Conservation (phyloP, 2,329 filamentous ascomycete species). For the Diaporthe citriasiana region DNA sequence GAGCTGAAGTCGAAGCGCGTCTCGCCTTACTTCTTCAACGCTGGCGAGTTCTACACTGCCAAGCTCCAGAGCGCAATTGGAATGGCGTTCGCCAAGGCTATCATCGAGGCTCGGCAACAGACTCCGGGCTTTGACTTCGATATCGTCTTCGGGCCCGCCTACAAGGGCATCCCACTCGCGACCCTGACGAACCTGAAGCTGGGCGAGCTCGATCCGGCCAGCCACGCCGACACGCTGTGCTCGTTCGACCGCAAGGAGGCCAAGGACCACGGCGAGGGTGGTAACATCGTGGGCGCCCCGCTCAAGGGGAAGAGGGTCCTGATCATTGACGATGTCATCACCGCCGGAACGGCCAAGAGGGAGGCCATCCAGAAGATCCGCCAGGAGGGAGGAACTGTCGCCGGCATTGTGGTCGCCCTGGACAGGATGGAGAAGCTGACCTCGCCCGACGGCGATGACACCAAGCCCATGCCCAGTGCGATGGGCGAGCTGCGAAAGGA, state of each 20-base stretch:
- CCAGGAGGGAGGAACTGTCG: conserved; percentile 85
- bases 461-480: conserved; percentile 79
- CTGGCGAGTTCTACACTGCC: conserved; percentile 88
- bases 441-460: conserved; percentile 74
- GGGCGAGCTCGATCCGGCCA: conserved; percentile 74
- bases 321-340: conserved; percentile 97
- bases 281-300: conserved; percentile 89
- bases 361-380: conserved; percentile 93
- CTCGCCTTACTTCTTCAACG: conserved; percentile 99
- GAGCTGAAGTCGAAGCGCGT: conserved; percentile 92
- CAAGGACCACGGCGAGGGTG: conserved; percentile 96
- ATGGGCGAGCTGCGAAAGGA: conserved; percentile 89
- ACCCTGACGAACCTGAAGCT: conserved; percentile 83
- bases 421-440: conserved; percentile 89
- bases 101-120: conserved; percentile 63
- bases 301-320: conserved; percentile 88
- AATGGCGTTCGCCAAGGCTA: conserved; percentile 82
- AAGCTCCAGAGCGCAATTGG: conserved; percentile 83
- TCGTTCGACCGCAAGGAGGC: conserved; percentile 96
- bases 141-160: conserved; percentile 92
- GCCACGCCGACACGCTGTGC: conserved; percentile 81
- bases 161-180: conserved; percentile 96
- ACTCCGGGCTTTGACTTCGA: conserved; percentile 72
- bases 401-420: conserved; percentile 89
- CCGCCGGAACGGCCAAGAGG: conserved; percentile 92